Conservation (phyloP, 371 early-diverging fungal species). For the Enteropsectra breve region DNA sequence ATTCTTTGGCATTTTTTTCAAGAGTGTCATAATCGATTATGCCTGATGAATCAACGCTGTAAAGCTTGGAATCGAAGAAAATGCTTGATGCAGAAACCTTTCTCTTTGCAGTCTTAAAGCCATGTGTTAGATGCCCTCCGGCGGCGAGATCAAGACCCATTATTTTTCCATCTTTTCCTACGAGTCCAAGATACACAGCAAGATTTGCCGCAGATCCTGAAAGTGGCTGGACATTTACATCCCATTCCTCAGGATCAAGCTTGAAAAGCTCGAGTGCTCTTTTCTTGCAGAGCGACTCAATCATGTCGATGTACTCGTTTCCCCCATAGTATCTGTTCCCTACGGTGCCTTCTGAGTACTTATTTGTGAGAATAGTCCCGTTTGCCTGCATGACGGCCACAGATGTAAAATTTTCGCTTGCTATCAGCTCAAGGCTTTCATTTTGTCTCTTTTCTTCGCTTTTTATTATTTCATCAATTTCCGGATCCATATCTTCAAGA, state of each 20-base stretch:
- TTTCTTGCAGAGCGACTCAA: slow-evolving; percentile 72
- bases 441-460: slow-evolving; percentile 86
- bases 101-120: slow-evolving; percentile 87
- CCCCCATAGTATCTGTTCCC: slow-evolving; percentile 85
- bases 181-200: slow-evolving; percentile 81
- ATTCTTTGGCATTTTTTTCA: slow-evolving; percentile 70
- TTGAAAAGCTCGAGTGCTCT: slow-evolving; percentile 83
- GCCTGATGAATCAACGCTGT: slow-evolving; percentile 75
- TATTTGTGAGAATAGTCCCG: slow-evolving; percentile 93
- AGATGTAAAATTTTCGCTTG: slow-evolving; percentile 91
- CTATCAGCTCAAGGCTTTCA: slow-evolving; percentile 79
- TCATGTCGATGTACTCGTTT: slow-evolving; percentile 87
- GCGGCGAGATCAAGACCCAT: slow-evolving; percentile 96
- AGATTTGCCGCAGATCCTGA: slow-evolving; percentile 89
- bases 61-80: slow-evolving; percentile 92
- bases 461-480: slow-evolving; percentile 81
- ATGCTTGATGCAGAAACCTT: slow-evolving; percentile 89
- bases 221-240: slow-evolving; percentile 89
- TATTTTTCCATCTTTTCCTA: slow-evolving; percentile 89
- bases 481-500: slow-evolving; percentile 66
- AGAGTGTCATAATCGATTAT: slow-evolving; percentile 83
- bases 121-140: slow-evolving; percentile 97
- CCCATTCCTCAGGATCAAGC: slow-evolving; percentile 79
- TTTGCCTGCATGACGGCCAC: slow-evolving; percentile 85
- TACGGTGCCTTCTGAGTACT: slow-evolving; percentile 91